A percentile compares a stretch with the other conserved stretches of the same genome.
Conservation (phyloP, 176 grass and related monocot genomes). For the Pontederia crassipes region DNA sequence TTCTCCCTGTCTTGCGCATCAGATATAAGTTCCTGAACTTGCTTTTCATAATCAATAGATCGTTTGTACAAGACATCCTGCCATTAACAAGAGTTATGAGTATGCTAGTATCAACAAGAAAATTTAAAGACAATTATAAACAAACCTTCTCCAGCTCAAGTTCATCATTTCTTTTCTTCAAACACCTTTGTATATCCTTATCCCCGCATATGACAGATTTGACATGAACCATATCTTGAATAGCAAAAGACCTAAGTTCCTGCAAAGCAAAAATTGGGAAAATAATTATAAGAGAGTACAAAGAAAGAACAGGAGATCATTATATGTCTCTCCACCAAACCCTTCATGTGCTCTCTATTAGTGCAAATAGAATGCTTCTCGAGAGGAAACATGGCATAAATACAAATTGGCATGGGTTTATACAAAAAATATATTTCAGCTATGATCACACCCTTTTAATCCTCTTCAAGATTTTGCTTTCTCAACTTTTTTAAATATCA, state of each 20-base stretch:
- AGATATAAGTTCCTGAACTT: constrained; percentile 42
- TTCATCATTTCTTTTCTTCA: constrained; percentile 43
- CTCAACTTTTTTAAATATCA: too few relatives aligned
- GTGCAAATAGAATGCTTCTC: too few relatives aligned
- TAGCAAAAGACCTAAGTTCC: constrained; percentile 52
- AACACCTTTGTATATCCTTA: constrained; percentile 31
- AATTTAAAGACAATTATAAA: neutral
- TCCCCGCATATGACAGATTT: constrained; percentile 38
- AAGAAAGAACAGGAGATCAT: neutral
- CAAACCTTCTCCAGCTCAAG: constrained; percentile 72
- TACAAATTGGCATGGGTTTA: too few relatives aligned
- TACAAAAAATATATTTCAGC: too few relatives aligned
- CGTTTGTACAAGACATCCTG: constrained; percentile 46
- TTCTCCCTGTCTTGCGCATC: constrained; percentile 39
- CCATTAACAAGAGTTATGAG: constrained; percentile 20
- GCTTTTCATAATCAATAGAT: constrained; percentile 30
- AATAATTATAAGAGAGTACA: constrained; percentile 7
- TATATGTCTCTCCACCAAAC: too few relatives aligned
- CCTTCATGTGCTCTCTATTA: too few relatives aligned
- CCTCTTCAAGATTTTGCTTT: too few relatives aligned
- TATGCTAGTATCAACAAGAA: constrained; percentile 1
- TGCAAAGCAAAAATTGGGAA: constrained; percentile 26
- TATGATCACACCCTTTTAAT: too few relatives aligned
- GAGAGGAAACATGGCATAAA: too few relatives aligned
- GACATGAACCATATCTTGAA: constrained; percentile 25